Percentiles rank a stretch among this genome's conserved stretches.
Conservation (phyloP, 73 alveolate genomes). For the Paramecium pentaurelia region DNA sequence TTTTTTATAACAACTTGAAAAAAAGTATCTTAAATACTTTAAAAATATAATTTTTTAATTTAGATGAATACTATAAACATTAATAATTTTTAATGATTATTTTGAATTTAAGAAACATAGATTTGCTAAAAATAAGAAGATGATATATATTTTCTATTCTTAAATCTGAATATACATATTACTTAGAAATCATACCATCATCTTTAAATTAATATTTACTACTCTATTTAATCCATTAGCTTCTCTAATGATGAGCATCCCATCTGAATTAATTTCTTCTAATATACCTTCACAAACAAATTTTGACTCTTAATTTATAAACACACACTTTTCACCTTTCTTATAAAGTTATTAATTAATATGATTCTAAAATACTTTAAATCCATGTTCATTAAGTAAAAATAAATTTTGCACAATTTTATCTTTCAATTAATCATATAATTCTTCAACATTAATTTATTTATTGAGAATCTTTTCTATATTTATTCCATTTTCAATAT, state of each 20-base stretch:
- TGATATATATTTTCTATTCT: no score
- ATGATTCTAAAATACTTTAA: not conserved
- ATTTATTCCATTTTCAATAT: not conserved
- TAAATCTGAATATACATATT: not conserved
- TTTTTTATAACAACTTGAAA: not conserved
- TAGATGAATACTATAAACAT: no score
- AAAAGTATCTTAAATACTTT: no score
- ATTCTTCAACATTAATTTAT: not conserved
- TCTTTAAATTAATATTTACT: not conserved
- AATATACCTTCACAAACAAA: not conserved
- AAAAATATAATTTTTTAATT: no score
- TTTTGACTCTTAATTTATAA: not conserved
- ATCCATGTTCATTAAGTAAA: not conserved
- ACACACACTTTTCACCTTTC: not conserved
- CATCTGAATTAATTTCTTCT: not conserved
- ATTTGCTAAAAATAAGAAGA: not conserved
- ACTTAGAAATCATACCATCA: not conserved
- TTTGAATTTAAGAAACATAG: no score
- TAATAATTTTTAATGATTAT: no score
- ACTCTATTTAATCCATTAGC: slow-evolving; percentile 5
- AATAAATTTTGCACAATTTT: not conserved
- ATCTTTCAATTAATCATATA: not conserved
- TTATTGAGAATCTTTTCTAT: not conserved
- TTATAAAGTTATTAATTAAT: not conserved
- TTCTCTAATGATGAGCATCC: not conserved